Conservation (phyloP, 495 filamentous ascomycete species). For the Jackrogersella minutella region DNA sequence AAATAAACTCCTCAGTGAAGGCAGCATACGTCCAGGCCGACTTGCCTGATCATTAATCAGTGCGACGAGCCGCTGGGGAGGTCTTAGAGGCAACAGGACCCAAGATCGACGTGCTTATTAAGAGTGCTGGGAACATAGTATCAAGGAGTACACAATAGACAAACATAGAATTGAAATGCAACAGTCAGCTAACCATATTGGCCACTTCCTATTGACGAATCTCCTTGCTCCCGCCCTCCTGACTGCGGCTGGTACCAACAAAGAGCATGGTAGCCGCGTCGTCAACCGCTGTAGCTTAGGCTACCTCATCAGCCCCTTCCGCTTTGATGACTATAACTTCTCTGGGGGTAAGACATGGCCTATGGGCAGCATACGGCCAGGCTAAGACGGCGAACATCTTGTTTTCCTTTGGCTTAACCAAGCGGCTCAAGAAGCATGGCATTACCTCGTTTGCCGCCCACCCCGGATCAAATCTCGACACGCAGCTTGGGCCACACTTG, state of each 20-base stretch:
- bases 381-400: slow-evolving; percentile 61
- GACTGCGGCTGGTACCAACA: slow-evolving; percentile 4
- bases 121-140: slow-evolving; percentile 70
- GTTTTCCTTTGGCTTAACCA: slow-evolving; percentile 50
- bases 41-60: neutral
- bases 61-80: neutral
- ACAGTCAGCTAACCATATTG: slow-evolving; percentile 29
- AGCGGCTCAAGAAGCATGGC: slow-evolving; percentile 42
- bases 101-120: slow-evolving; percentile 52
- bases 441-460: slow-evolving; percentile 48
- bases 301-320: slow-evolving; percentile 39
- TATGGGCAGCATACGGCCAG: slow-evolving; percentile 53
- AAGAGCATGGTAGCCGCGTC: slow-evolving; percentile 38
- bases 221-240: slow-evolving; percentile 45
- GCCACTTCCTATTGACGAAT: slow-evolving; percentile 49
- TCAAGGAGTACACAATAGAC: slow-evolving; percentile 31
- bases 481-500: slow-evolving; percentile 10
- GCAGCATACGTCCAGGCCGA: neutral
- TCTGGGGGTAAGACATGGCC: slow-evolving; percentile 50
- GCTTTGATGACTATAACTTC: slow-evolving; percentile 47
- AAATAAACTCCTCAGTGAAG: neutral
- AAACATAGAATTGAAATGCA: slow-evolving; percentile 57
- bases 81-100: neutral
- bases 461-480: slow-evolving; percentile 46
- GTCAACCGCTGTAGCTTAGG: slow-evolving; percentile 51